These are phyloP conservation scores for Colletotrichum lindemuthianum DNA, from an alignment of 2,329 filamentous ascomycete species.

Conservation along the genomic window DNA sequence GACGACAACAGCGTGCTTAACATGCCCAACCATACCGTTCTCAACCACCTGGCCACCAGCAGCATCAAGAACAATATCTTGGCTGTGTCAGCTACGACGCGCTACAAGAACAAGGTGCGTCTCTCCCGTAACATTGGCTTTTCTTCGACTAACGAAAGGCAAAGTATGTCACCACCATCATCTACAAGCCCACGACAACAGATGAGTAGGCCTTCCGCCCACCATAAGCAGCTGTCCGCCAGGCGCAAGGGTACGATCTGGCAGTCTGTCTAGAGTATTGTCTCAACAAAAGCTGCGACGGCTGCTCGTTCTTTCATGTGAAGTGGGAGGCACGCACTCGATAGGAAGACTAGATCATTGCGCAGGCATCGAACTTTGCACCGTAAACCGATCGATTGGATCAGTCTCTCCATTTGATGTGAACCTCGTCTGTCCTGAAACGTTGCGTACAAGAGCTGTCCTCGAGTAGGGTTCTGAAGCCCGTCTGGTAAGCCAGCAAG, in stretches of 20 bases:
- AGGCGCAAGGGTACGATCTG: not conserved
- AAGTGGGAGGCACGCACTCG: not conserved
- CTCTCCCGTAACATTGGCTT: conserved; percentile 2
- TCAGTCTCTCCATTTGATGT: conserved; percentile 80
- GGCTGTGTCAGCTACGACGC: conserved; percentile 95
- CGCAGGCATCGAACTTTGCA: conserved; percentile 2
- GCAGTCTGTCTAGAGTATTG: too few relatives aligned
- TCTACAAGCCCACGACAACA: conserved; percentile 89
- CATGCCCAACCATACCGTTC: conserved; percentile 95
- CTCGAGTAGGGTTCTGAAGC: conserved; percentile 78
- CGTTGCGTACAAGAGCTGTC: conserved; percentile 88
- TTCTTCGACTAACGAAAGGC: conserved; percentile 34
- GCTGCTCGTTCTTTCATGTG: too few relatives aligned
- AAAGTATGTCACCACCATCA: conserved; percentile 95
- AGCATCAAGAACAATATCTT: conserved; percentile 97
- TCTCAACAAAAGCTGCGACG: too few relatives aligned
- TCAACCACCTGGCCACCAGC: conserved; percentile 96
- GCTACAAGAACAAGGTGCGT: conserved; percentile 91
- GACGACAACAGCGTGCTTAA: conserved; percentile 97
- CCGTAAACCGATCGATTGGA: conserved; percentile 10
- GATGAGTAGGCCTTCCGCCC: conserved; percentile 49
- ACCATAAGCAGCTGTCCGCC: not conserved
- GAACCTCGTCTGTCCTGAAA: conserved; percentile 84
- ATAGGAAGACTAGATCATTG: conserved; percentile 18
- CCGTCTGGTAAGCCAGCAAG: conserved; percentile 83